These are phyloP conservation scores for Fagopyrum homotropicum DNA, from an alignment of 148 eudicot species.

Conservation along the genomic window DNA sequence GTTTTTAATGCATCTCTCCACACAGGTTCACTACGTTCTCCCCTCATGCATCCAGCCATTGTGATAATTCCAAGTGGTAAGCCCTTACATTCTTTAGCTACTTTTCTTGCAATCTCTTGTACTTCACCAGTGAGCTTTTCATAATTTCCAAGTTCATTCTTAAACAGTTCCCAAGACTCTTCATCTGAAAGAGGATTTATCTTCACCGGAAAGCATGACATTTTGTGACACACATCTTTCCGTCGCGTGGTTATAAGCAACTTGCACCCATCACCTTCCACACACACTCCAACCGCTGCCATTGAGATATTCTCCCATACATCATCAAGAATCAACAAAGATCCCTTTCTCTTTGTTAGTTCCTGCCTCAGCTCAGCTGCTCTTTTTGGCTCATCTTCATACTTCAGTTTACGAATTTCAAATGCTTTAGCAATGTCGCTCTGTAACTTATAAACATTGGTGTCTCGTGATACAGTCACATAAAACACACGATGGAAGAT, in stretches of 20 bases:
- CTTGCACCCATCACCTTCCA: not conserved
- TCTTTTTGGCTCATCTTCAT: not conserved
- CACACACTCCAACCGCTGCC: not conserved
- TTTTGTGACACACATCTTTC: not conserved
- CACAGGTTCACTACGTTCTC: conserved; percentile 17
- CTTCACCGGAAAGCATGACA: not conserved
- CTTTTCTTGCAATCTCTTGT: conserved; percentile 15
- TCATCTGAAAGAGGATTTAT: conserved; percentile 1
- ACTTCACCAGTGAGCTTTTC: not conserved
- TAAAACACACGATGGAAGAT: not conserved
- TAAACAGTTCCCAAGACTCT: not conserved
- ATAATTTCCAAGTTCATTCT: conserved; percentile 1
- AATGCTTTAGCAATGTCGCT: not conserved
- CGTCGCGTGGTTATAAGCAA: conserved; percentile 7
- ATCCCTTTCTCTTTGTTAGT: not conserved
- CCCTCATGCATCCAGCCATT: conserved; percentile 32
- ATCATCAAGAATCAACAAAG: conserved; percentile 3
- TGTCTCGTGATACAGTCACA: conserved; percentile 9
- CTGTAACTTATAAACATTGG: conserved; percentile 5
- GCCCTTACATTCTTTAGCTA: conserved; percentile 26
- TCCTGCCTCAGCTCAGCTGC: not conserved
- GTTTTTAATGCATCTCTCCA: conserved; percentile 12
- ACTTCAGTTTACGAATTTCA: not conserved
- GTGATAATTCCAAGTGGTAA: conserved; percentile 24
- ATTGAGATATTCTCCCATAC: conserved; percentile 1